Conservation (phyloP, 83 land plant species). For the Thuja plicata region DNA sequence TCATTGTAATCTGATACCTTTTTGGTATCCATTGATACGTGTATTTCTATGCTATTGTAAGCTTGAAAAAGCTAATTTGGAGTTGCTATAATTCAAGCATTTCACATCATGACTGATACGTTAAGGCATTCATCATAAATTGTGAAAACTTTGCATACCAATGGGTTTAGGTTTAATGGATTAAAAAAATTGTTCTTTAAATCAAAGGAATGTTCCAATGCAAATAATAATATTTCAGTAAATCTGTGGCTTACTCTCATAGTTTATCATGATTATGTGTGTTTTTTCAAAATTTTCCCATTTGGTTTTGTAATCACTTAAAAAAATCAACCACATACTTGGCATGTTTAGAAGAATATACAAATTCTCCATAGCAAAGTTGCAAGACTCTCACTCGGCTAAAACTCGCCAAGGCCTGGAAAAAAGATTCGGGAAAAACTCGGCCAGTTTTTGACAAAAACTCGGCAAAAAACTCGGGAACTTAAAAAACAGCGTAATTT, state of each 20-base stretch:
- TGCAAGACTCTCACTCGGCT: too few relatives aligned
- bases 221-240: too few relatives aligned
- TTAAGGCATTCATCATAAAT: neutral
- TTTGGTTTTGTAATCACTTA: too few relatives aligned
- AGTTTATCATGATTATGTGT: neutral
- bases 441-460: too few relatives aligned
- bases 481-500: too few relatives aligned
- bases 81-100: neutral
- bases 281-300: neutral
- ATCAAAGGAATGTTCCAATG: neutral
- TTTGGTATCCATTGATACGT: neutral
- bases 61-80: neutral
- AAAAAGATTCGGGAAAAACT: too few relatives aligned
- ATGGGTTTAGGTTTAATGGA: neutral
- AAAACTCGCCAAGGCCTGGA: too few relatives aligned
- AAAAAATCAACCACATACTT: neutral
- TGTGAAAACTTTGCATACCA: neutral
- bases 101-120: neutral
- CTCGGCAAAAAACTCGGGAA: too few relatives aligned
- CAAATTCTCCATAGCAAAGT: neutral
- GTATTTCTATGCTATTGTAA: neutral
- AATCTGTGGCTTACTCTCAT: too few relatives aligned
- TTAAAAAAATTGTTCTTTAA: neutral
- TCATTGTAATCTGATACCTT: neutral
- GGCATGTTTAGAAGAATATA: neutral